Evolutionary conservation across 371 early-diverging fungal genomes (phyloP).

Genomic region (Parasitella parasitica): DNA sequence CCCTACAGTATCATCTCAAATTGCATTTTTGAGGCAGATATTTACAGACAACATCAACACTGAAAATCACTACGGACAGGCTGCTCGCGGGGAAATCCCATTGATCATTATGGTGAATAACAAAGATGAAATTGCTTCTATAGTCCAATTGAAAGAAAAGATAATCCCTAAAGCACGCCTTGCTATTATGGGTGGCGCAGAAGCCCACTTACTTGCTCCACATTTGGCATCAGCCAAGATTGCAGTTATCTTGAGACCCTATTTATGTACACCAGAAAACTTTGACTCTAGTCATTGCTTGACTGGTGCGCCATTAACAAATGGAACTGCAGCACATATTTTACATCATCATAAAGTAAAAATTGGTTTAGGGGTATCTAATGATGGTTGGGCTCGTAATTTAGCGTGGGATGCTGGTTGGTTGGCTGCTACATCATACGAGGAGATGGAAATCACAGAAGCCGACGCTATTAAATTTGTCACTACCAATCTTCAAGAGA

Average conservation of each 20-base stretch:
- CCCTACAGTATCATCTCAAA: conserved; percentile 67
- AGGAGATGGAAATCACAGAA: conserved; percentile 44
- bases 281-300: conserved; percentile 71
- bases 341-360: conserved; percentile 65
- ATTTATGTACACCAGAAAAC: conserved; percentile 62
- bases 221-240: conserved; percentile 58
- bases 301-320: conserved; percentile 58
- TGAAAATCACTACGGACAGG: conserved; percentile 37
- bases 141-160: conserved; percentile 59
- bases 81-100: conserved; percentile 64
- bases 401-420: conserved; percentile 82
- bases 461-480: conserved; percentile 72
- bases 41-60: conserved; percentile 30
- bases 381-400: conserved; percentile 61
- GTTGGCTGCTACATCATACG: conserved; percentile 44
- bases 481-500: conserved; percentile 68
- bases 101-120: conserved; percentile 59
- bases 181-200: conserved; percentile 66
- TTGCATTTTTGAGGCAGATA: conserved; percentile 55
- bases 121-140: conserved; percentile 72
- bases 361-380: conserved; percentile 58
- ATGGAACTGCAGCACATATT: conserved; percentile 60
- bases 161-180: conserved; percentile 37
- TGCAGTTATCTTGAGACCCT: conserved; percentile 67
- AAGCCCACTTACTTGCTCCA: conserved; percentile 68